Base-by-base conservation (phyloP, 164 flowering plant species). In the Umbilicus rupestris region DNA sequence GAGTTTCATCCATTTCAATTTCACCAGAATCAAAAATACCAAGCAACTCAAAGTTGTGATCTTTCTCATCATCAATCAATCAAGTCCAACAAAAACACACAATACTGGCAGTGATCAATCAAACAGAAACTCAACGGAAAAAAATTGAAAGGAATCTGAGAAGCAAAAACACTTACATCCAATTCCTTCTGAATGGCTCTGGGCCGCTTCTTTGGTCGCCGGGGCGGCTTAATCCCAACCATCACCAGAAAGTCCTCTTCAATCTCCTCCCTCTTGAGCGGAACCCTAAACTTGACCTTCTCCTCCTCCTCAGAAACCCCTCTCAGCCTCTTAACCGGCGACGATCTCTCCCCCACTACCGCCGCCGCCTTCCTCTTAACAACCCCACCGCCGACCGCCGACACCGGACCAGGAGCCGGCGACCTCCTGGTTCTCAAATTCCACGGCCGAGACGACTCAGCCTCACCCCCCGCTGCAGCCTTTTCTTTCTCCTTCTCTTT, bases 371-470 rank as follows among this genome's bases (percentile, higher is more conserved):
- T 78, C 55, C 30, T 39, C 63, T 79, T 76, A 28, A 72, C 30
- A 22, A n/a, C 26, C 28, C 12, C 30, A 12, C 26, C 30, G 22
- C 30, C 26, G 26, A 55, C 26, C 4, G 26, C 15, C 15, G 30
- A 17, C 28, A 20, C 74, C 71, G 78, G 78, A 37, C 29, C 57
- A 9, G 57, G 55, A 22, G 74, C 73, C 46, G 78, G 81, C 7
- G 82, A 84, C 63, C 87, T 75, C 69, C 89, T 73, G 9, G 82
- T 85, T 75, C 94, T 77, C 71, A 88, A 72, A 77, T 84, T 88
- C 91, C 91, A 86, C n/a, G 90, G 65, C 16, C 42, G 26, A 19
- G 65, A 33, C 29, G 10, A 24, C 65, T n/a, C 45, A 33, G 9
- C 22, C 45, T 60, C 39, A 19, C 15, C 88, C 74, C 78, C 62